Conservation (phyloP, 116 monocot species). For the Phalaenopsis hybrid region DNA sequence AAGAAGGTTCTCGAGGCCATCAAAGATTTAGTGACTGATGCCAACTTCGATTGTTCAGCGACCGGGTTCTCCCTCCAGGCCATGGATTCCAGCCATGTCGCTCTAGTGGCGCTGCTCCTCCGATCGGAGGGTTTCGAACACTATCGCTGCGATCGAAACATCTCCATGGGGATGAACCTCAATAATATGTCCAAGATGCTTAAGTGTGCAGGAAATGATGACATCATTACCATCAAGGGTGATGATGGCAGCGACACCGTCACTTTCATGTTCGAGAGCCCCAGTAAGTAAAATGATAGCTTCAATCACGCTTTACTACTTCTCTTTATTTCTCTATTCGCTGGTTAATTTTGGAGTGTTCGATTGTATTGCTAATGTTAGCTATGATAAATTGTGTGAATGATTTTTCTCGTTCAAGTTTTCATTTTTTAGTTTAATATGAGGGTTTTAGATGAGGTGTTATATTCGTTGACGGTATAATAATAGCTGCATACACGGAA, state of each 20-base stretch:
- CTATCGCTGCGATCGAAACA: constrained; percentile 85
- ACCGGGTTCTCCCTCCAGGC: constrained; percentile 93
- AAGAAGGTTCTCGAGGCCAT: constrained; percentile 84
- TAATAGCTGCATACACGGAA: not conserved
- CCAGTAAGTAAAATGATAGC: constrained; percentile 24
- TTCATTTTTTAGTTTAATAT: no score
- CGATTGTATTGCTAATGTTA: no score
- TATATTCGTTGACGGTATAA: not conserved
- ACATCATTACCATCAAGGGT: constrained; percentile 87
- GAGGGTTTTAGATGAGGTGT: no score
- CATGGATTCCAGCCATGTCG: constrained; percentile 95
- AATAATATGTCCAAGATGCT: constrained; percentile 95
- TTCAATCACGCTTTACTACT: not conserved
- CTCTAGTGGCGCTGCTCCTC: constrained; percentile 78
- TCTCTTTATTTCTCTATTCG: not conserved
- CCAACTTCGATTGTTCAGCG: constrained; percentile 91
- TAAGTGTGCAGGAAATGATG: constrained; percentile 75
- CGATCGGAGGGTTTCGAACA: constrained; percentile 86
- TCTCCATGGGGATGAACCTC: constrained; percentile 94
- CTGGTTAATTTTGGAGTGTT: not conserved
- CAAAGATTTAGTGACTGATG: constrained; percentile 74
- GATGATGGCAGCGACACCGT: constrained; percentile 66
- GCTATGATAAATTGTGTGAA: no score
- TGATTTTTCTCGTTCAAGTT: no score
- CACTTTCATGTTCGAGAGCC: constrained; percentile 25